These are phyloP conservation scores for Echinosophora koreensis DNA, from an alignment of 306 rosid species.

Conservation along the genomic window DNA sequence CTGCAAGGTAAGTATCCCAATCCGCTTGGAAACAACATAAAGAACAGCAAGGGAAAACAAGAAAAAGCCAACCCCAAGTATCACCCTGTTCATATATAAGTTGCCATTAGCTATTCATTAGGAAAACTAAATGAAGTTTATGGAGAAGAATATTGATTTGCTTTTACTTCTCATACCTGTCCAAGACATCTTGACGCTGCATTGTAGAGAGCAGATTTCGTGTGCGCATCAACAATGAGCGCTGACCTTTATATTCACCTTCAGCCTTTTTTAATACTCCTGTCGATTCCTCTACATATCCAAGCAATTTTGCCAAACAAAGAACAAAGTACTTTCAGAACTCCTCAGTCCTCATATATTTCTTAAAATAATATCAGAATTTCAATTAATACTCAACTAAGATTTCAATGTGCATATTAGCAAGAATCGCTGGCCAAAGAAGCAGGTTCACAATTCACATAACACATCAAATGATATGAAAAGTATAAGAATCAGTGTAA, in stretches of 20 bases:
- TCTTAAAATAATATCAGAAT: slow-evolving; percentile 33
- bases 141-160: background rate
- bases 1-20: slow-evolving; percentile 73
- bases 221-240: slow-evolving; percentile 78
- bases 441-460: slow-evolving; percentile 12
- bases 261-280: slow-evolving; percentile 85
- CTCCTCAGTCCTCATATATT: background rate
- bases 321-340: slow-evolving; percentile 30
- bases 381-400: slow-evolving; percentile 23
- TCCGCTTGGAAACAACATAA: slow-evolving; percentile 85
- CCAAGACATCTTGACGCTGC: slow-evolving; percentile 95
- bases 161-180: slow-evolving; percentile 62
- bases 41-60: slow-evolving; percentile 83
- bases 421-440: slow-evolving; percentile 1
- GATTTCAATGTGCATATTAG: slow-evolving; percentile 13
- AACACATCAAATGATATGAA: background rate
- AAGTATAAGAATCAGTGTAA: background rate
- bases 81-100: slow-evolving; percentile 64
- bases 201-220: slow-evolving; percentile 86
- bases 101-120: slow-evolving; percentile 31
- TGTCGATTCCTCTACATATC: slow-evolving; percentile 78
- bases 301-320: slow-evolving; percentile 44
- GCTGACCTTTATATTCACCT: slow-evolving; percentile 92
- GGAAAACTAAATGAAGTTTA: slow-evolving; percentile 12
- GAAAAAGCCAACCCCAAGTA: slow-evolving; percentile 69